Evolutionary conservation across 148 eudicot genomes (phyloP).

Genomic region (Camellia sinensis): DNA sequence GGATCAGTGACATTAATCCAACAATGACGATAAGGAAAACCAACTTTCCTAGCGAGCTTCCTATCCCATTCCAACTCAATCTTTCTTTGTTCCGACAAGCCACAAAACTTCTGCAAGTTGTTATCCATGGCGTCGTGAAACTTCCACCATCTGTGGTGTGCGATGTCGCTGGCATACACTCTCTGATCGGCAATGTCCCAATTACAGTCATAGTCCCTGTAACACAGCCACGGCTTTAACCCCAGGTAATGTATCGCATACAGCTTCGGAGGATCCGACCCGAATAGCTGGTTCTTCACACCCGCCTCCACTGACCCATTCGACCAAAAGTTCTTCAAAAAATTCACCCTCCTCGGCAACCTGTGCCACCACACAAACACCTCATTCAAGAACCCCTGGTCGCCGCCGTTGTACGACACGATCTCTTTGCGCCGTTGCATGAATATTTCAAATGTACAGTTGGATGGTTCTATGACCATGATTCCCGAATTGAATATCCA

Average conservation of each 20-base stretch:
- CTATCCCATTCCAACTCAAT: slow-evolving; percentile 70
- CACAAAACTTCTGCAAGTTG: slow-evolving; percentile 54
- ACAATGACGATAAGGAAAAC: slow-evolving; percentile 53
- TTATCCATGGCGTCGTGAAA: slow-evolving; percentile 75
- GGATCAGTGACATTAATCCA: slow-evolving; percentile 79
- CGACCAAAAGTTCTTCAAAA: slow-evolving; percentile 86
- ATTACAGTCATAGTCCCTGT: slow-evolving; percentile 92
- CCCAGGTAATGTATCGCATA: slow-evolving; percentile 85
- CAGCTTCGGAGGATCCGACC: slow-evolving; percentile 65
- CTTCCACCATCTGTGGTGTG: slow-evolving; percentile 83
- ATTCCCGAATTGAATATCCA: slow-evolving; percentile 88
- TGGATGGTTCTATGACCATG: slow-evolving; percentile 92
- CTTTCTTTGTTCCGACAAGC: slow-evolving; percentile 49
- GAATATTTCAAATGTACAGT: slow-evolving; percentile 65
- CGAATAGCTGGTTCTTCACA: slow-evolving; percentile 67
- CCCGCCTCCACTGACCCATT: slow-evolving; percentile 46
- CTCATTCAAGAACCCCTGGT: slow-evolving; percentile 88
- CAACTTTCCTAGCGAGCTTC: slow-evolving; percentile 44
- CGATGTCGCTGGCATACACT: slow-evolving; percentile 81
- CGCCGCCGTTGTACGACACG: slow-evolving; percentile 88
- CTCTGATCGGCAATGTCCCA: slow-evolving; percentile 59
- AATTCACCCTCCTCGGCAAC: slow-evolving; percentile 76
- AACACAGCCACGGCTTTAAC: slow-evolving; percentile 87
- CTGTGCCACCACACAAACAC: slow-evolving; percentile 98
- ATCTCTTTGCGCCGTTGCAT: slow-evolving; percentile 59